Conservation (phyloP, 2,329 filamentous ascomycete species). For the Phyllosticta citriasiana region DNA sequence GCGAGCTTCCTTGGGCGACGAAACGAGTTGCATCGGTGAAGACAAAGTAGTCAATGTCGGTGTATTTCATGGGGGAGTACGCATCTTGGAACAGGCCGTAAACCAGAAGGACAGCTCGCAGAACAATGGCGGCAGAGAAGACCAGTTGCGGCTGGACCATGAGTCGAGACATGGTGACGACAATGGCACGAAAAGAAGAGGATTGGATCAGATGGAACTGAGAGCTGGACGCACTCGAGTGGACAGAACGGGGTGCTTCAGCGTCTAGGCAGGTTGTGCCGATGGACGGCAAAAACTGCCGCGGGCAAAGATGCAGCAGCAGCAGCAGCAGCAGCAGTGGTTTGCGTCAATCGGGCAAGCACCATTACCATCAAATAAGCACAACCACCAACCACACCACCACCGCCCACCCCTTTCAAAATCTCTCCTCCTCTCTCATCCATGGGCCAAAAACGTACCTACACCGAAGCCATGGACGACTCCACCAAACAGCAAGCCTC, state of each 20-base stretch:
- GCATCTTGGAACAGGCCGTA: constrained; percentile 93
- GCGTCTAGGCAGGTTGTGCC: constrained; percentile 1
- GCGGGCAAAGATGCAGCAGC: not conserved
- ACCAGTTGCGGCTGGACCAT: constrained; percentile 27
- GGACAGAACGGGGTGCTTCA: not conserved
- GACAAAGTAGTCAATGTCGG: constrained; percentile 96
- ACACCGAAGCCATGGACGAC: constrained; percentile 27
- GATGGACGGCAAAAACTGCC: constrained; percentile 3
- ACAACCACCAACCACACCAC: not conserved
- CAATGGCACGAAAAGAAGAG: not conserved
- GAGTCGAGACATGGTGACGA: constrained; percentile 17
- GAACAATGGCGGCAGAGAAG: constrained; percentile 40
- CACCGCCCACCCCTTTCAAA: not conserved
- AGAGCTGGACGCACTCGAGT: too few species aligned
- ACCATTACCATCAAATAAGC: not conserved
- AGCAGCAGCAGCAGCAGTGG: not conserved
- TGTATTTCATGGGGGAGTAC: constrained; percentile 89
- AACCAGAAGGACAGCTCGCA: constrained; percentile 65
- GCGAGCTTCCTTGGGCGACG: constrained; percentile 55
- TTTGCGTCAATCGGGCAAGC: constrained; percentile 6
- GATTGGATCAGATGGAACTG: not conserved
- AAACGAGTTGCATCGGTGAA: constrained; percentile 92
- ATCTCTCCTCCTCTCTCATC: not conserved
- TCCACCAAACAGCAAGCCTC: constrained; percentile 25
- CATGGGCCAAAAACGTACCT: constrained; percentile 25